Conservation (phyloP, 768 basidiomycete genomes). For the Chiua virens region DNA sequence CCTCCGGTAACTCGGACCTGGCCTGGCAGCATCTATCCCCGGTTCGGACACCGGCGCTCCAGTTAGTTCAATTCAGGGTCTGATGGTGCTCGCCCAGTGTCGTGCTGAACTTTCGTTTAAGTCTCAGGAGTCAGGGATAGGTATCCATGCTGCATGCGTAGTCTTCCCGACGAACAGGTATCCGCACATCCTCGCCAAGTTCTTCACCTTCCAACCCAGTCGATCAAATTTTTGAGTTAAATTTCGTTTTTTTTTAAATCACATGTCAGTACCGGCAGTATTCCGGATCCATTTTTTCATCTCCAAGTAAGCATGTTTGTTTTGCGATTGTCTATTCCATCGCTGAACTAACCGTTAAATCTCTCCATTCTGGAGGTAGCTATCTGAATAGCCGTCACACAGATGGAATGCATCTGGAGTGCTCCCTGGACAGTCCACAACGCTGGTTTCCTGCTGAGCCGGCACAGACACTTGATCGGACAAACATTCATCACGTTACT, state of each 20-base stretch:
- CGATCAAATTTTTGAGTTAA: background rate
- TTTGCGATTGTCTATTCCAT: background rate
- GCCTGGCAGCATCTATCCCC: too few relatives aligned
- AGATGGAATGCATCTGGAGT: conserved; percentile 17
- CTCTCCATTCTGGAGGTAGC: background rate
- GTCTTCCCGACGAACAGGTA: too few relatives aligned
- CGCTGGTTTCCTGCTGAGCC: conserved; percentile 8
- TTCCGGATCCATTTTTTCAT: background rate
- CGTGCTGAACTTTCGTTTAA: too few relatives aligned
- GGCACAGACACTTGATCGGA: conserved; percentile 13
- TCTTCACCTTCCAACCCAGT: background rate
- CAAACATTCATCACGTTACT: conserved; percentile 19
- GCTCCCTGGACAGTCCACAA: conserved; percentile 9
- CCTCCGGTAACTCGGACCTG: too few relatives aligned
- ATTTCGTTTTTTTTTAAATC: background rate
- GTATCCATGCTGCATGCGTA: too few relatives aligned
- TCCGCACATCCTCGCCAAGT: too few relatives aligned
- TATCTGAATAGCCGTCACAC: background rate
- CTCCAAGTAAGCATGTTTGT: background rate
- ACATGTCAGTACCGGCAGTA: conserved; percentile 1
- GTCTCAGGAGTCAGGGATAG: too few relatives aligned
- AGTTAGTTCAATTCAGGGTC: too few relatives aligned
- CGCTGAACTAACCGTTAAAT: background rate
- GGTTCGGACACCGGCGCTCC: too few relatives aligned
- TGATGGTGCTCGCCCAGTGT: too few relatives aligned